Percentiles rank a stretch among this genome's conserved stretches.
Conservation (phyloP, 169 alveolate species). For the Plasmodium sp. region DNA sequence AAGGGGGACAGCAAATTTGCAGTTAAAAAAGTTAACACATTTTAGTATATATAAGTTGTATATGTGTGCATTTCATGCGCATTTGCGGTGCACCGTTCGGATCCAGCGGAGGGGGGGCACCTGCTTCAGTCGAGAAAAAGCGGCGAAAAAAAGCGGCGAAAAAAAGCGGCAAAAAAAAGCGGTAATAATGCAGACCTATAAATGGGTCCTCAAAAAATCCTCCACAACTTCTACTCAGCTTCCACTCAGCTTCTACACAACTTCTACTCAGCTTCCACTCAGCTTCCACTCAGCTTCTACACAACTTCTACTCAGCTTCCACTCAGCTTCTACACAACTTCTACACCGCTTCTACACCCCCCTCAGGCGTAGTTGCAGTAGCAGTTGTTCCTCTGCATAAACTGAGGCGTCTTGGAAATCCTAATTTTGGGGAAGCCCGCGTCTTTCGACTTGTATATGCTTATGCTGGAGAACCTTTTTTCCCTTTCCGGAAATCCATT, state of each 20-base stretch:
- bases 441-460: constrained; percentile 35
- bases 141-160: neutral
- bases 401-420: constrained; percentile 55
- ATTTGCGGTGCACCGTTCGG: neutral
- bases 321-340: neutral
- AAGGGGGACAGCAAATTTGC: neutral
- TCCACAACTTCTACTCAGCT: neutral
- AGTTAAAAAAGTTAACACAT: neutral
- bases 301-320: neutral
- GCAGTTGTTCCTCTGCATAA: constrained; percentile 20
- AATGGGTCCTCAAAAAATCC: neutral
- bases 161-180: neutral
- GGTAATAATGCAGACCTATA: neutral
- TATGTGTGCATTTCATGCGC: neutral
- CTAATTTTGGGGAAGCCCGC: constrained; percentile 57
- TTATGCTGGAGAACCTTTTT: constrained; percentile 34
- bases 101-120: neutral
- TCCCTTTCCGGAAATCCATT: constrained; percentile 36
- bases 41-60: neutral
- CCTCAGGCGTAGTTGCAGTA: constrained; percentile 61
- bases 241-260: too few relatives aligned
- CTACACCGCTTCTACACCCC: neutral
- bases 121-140: neutral
- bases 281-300: too few relatives aligned
- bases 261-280: too few relatives aligned